phyloP scores from a whole-genome alignment of 2,329 filamentous ascomycete species.

The Microdochium bolleyi region DNA sequence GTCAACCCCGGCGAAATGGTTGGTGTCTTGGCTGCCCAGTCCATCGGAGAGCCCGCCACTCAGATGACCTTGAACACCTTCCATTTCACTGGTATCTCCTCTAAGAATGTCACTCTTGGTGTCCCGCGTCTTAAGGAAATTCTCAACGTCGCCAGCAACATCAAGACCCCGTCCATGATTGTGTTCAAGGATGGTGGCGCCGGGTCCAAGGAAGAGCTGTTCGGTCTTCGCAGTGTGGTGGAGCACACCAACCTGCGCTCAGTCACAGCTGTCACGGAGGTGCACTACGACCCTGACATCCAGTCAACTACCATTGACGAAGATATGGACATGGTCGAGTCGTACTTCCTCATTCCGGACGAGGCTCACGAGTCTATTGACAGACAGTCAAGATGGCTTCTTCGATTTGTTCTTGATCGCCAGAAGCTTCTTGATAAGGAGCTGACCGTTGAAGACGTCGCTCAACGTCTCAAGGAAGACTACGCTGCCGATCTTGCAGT shows the following conservation, averaged over 20 bases:
- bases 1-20: slow-evolving; percentile 98
- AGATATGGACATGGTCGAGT: slow-evolving; percentile 90
- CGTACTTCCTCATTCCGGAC: slow-evolving; percentile 90
- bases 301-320: slow-evolving; percentile 77
- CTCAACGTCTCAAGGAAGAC: slow-evolving; percentile 78
- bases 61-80: slow-evolving; percentile 99
- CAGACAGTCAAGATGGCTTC: slow-evolving; percentile 86
- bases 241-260: slow-evolving; percentile 92
- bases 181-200: slow-evolving; percentile 67
- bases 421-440: slow-evolving; percentile 94
- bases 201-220: slow-evolving; percentile 70
- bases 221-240: slow-evolving; percentile 77
- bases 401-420: slow-evolving; percentile 87
- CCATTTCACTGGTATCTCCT: slow-evolving; percentile 99
- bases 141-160: slow-evolving; percentile 93
- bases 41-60: slow-evolving; percentile 95
- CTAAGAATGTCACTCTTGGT: slow-evolving; percentile 98
- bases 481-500: slow-evolving; percentile 81
- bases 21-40: slow-evolving; percentile 93
- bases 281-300: slow-evolving; percentile 94
- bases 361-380: slow-evolving; percentile 55
- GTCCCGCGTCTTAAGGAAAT: slow-evolving; percentile 99
- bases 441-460: slow-evolving; percentile 85
- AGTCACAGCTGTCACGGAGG: slow-evolving; percentile 85
- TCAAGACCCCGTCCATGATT: slow-evolving; percentile 97